A percentile compares a stretch with the other conserved stretches of the same genome.
Evolutionary conservation across 495 filamentous ascomycete species (phyloP).

Genomic region (Mytilinidion resinicola): DNA sequence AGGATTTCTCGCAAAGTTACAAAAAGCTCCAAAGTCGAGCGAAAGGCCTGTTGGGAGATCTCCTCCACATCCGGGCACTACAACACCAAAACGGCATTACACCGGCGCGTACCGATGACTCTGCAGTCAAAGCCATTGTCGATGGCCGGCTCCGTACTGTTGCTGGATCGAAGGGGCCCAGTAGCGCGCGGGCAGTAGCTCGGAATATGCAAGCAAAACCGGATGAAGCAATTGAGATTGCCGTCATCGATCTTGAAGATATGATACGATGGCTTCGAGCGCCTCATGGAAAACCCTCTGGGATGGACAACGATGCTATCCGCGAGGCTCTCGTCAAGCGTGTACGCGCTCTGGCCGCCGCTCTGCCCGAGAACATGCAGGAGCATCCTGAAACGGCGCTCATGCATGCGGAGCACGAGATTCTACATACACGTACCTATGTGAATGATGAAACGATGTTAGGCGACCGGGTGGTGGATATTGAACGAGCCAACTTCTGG

Average conservation of each 20-base stretch:
- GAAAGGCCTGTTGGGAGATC: slow-evolving; percentile 9
- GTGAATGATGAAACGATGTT: slow-evolving; percentile 34
- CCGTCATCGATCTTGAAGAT: slow-evolving; percentile 17
- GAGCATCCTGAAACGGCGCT: slow-evolving; percentile 21
- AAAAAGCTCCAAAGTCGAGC: slow-evolving; percentile 12
- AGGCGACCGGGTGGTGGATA: slow-evolving; percentile 28
- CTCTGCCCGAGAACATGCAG: slow-evolving; percentile 22
- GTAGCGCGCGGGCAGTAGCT: slow-evolving; percentile 21
- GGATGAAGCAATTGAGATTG: slow-evolving; percentile 16
- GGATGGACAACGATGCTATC: slow-evolving; percentile 12
- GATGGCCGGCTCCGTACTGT: slow-evolving; percentile 5
- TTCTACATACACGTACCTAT: slow-evolving; percentile 25
- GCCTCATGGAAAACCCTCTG: slow-evolving; percentile 16
- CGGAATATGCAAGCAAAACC: slow-evolving; percentile 10
- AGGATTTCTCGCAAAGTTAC: slow-evolving; percentile 21
- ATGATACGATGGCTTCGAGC: slow-evolving; percentile 19
- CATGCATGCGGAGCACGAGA: slow-evolving; percentile 34
- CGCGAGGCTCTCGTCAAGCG: slow-evolving; percentile 27
- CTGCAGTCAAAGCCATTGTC: slow-evolving; percentile 14
- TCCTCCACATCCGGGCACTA: slow-evolving; percentile 18
- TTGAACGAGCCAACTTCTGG: slow-evolving; percentile 28
- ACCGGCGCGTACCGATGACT: not conserved
- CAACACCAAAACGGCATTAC: slow-evolving; percentile 18
- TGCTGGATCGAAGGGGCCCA: slow-evolving; percentile 1
- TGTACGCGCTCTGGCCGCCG: slow-evolving; percentile 16